Evolutionary conservation across 225 moss, liverwort and hornwort genomes (phyloP).

Genomic region (Rhytidiadelphus loreus): DNA sequence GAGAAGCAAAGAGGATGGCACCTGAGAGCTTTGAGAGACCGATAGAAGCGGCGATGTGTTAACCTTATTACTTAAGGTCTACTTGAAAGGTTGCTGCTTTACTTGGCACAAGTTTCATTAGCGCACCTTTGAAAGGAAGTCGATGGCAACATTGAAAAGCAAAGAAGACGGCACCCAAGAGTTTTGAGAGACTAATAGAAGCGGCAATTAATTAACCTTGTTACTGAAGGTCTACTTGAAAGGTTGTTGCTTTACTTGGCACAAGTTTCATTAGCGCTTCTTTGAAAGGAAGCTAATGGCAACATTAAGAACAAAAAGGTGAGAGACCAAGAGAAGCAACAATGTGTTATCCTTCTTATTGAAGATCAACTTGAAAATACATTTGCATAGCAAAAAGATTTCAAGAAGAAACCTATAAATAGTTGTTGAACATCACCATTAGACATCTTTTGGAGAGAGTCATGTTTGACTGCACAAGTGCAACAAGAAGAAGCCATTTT

Average conservation of each 20-base stretch:
- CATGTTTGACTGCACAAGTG: background rate
- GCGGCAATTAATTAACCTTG: fast-evolving
- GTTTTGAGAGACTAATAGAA: background rate
- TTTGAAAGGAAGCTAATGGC: no score
- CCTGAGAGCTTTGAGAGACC: background rate
- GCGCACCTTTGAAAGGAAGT: no score
- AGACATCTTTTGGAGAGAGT: background rate
- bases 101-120: no score
- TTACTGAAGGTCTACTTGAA: background rate
- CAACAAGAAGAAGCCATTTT: background rate
- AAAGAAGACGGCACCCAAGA: fast-evolving
- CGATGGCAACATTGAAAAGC: no score
- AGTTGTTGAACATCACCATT: background rate
- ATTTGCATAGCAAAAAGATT: no score
- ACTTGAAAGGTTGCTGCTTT: no score
- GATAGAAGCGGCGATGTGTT: fast-evolving
- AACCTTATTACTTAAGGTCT: background rate
- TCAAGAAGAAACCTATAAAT: fast-evolving
- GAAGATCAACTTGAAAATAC: fast-evolving
- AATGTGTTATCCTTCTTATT: background rate
- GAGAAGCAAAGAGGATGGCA: fast-evolving
- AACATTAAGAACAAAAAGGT: no score
- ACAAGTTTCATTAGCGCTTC: no score
- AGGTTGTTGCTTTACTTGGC: no score
- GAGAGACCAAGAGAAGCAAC: background rate